A percentile compares a stretch with the other conserved stretches of the same genome.
Conservation (phyloP, 176 grass and related monocot genomes). For the Zea mays region Zm-B73-REFERENCE-NAM-5.0 NC_050099.1:20377501-20378000, state of each 20-base stretch:
- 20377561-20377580: no score
- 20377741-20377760: neutral
- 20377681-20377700: no score
- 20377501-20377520: neutral
- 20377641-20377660: no score
- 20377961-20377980: constrained; percentile 71
- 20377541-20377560: neutral
- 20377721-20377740: no score
- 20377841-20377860: constrained; percentile 22
- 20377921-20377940: constrained; percentile 76
- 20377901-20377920: constrained; percentile 71
- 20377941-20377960: constrained; percentile 57
- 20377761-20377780: neutral
- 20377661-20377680: no score
- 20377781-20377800: neutral
- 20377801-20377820: neutral
- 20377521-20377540: neutral
- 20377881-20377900: constrained; percentile 81
- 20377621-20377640: no score
- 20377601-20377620: no score
- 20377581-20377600: no score
- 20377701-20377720: no score
- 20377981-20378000: constrained; percentile 60
- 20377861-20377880: constrained; percentile 89
- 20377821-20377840: neutral